Evolutionary conservation across 2,329 filamentous ascomycete genomes (phyloP).

Genomic region (Xylaria sp.): DNA sequence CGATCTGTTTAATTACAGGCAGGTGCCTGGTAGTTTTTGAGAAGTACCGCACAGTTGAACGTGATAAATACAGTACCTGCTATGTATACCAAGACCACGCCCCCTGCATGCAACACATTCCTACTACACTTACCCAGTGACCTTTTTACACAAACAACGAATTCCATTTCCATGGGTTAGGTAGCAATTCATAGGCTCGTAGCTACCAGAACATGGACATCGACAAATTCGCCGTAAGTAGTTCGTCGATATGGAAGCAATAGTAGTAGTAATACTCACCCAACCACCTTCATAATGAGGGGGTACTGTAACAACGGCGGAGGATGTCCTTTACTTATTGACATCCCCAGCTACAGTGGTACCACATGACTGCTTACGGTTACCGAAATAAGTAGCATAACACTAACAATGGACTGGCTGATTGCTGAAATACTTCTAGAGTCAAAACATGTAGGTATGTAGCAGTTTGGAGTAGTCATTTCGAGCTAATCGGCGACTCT

Average conservation of each 20-base stretch:
- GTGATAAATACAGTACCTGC: background rate
- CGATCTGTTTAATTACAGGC: background rate
- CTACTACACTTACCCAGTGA: background rate
- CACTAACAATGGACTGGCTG: background rate
- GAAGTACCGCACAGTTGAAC: conserved; percentile 9
- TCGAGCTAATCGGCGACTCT: background rate
- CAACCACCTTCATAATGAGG: background rate
- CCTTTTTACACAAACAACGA: background rate
- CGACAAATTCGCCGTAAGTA: background rate
- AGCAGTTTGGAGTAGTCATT: too few species aligned
- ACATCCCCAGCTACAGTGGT: background rate
- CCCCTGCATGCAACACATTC: background rate
- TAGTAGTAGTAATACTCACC: background rate
- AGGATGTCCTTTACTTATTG: background rate
- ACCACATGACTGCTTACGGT: background rate
- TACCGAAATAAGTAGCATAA: background rate
- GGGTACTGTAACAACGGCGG: background rate
- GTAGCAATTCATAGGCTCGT: background rate
- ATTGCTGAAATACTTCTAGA: background rate
- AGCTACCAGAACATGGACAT: background rate
- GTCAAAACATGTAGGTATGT: too few species aligned
- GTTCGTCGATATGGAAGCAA: background rate
- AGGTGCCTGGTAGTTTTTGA: background rate
- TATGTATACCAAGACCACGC: background rate
- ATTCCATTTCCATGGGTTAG: background rate